phyloP scores from a whole-genome alignment of 1,284 basidiomycete species.

The Pseudozyma flocculosa region DNA sequence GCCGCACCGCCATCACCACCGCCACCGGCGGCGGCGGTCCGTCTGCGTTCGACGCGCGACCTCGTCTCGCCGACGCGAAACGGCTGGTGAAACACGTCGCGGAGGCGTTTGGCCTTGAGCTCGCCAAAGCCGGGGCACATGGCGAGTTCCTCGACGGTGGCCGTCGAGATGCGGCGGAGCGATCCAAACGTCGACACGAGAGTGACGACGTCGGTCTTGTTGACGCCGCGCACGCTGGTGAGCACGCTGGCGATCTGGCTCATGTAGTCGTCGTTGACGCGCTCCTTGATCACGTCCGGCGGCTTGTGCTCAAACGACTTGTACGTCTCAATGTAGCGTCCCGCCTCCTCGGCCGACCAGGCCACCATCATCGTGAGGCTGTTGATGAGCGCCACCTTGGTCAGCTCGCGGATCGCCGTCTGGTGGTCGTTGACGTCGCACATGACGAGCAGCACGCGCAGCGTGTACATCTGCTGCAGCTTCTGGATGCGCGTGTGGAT shows the following conservation, averaged over 20 bases:
- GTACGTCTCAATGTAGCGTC: slow-evolving; percentile 83
- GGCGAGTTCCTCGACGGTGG: slow-evolving; percentile 69
- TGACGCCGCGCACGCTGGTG: slow-evolving; percentile 87
- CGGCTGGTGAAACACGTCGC: slow-evolving; percentile 62
- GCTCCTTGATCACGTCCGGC: slow-evolving; percentile 90
- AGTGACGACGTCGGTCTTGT: slow-evolving; percentile 95
- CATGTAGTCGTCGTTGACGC: slow-evolving; percentile 81
- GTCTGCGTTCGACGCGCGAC: slow-evolving; percentile 72
- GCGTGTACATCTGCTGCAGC: slow-evolving; percentile 75
- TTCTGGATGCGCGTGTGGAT: slow-evolving; percentile 86
- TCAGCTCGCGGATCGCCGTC: slow-evolving; percentile 85
- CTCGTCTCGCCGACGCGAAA: slow-evolving; percentile 65
- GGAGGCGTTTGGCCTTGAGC: slow-evolving; percentile 76
- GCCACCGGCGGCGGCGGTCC: slow-evolving; percentile 46
- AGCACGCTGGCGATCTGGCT: slow-evolving; percentile 80
- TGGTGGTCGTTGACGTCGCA: slow-evolving; percentile 92
- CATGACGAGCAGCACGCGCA: slow-evolving; percentile 83
- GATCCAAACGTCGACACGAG: slow-evolving; percentile 63
- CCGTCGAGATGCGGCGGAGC: slow-evolving; percentile 15
- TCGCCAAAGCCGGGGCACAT: slow-evolving; percentile 90
- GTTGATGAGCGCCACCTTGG: slow-evolving; percentile 77
- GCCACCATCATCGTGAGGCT: slow-evolving; percentile 87
- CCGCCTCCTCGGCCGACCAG: slow-evolving; percentile 86
- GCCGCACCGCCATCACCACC: too few species aligned
- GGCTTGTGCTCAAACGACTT: slow-evolving; percentile 92